Conservation (phyloP, 768 basidiomycete genomes). For the Coprinopsis sp. region DNA sequence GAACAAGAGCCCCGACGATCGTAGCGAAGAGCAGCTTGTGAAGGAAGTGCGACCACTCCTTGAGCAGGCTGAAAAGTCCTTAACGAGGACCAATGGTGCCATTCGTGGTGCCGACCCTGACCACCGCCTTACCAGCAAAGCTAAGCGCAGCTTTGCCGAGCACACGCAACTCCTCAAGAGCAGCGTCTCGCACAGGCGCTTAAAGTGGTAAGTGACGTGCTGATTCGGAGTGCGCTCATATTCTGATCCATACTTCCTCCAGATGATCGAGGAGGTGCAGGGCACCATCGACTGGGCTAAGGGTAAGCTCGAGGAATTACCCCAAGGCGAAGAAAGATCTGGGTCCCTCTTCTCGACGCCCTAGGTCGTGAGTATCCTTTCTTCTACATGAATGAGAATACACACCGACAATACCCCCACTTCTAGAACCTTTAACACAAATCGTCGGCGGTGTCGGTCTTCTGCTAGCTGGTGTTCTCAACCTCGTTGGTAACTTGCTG, state of each 20-base stretch:
- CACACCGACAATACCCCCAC: no score
- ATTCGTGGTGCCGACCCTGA: slow-evolving; percentile 34
- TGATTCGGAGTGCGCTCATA: no score
- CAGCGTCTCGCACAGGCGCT: slow-evolving; percentile 35
- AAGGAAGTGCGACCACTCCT: slow-evolving; percentile 31
- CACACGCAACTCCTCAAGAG: slow-evolving; percentile 34
- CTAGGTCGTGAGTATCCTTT: slow-evolving; percentile 33
- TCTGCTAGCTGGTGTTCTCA: slow-evolving; percentile 31
- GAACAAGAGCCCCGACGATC: no score
- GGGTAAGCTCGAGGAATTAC: slow-evolving; percentile 32
- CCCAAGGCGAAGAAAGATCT: slow-evolving; percentile 36
- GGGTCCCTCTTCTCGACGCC: no score
- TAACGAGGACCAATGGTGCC: slow-evolving; percentile 34
- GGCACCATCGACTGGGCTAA: no score
- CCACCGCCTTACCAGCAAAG: slow-evolving; percentile 33
- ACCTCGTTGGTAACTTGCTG: slow-evolving; percentile 30
- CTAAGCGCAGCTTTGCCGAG: slow-evolving; percentile 29
- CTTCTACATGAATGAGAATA: no score
- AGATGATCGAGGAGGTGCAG: slow-evolving; percentile 33
- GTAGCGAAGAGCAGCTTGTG: no score
- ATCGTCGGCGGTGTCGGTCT: slow-evolving; percentile 36
- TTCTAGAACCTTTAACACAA: slow-evolving; percentile 34
- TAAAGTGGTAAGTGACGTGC: slow-evolving; percentile 28
- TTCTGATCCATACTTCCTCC: no score
- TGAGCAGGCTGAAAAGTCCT: slow-evolving; percentile 32